These are phyloP conservation scores for Leptodontidium sp. DNA, from an alignment of 2,329 filamentous ascomycete genomes.

Conservation along the genomic window DNA sequence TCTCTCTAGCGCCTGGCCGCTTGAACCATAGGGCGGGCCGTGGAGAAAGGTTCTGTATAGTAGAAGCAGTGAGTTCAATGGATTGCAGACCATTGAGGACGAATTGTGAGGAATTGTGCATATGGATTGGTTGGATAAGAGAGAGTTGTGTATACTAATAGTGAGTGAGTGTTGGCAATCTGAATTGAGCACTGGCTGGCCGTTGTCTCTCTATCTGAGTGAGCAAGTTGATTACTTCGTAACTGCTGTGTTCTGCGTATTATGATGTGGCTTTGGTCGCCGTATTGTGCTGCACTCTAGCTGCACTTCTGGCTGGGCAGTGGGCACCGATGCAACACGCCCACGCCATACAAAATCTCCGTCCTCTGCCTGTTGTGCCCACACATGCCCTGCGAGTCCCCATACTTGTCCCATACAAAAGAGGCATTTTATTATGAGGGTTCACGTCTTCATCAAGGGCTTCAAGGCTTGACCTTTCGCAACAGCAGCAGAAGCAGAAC, in stretches of 20 bases:
- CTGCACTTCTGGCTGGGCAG: background rate
- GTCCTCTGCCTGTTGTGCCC: background rate
- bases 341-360: conserved; percentile 19
- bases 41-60: no score
- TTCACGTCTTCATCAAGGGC: conserved; percentile 7
- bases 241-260: no score
- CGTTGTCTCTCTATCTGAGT: no score
- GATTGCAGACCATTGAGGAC: no score
- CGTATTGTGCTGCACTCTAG: no score
- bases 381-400: background rate
- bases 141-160: no score
- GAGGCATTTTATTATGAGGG: conserved; percentile 1
- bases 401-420: conserved; percentile 11
- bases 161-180: background rate
- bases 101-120: conserved; percentile 1
- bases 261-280: no score
- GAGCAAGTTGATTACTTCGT: no score
- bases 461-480: background rate
- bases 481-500: background rate
- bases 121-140: background rate
- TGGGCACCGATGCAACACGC: conserved; percentile 7
- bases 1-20: no score
- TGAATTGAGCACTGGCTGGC: no score
- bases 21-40: no score
- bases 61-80: no score